Evolutionary conservation across 192 early-diverging fungal species (phyloP), one percentile per base, ranked within the genome.

Genomic region (Linnemannia exigua): DNA sequence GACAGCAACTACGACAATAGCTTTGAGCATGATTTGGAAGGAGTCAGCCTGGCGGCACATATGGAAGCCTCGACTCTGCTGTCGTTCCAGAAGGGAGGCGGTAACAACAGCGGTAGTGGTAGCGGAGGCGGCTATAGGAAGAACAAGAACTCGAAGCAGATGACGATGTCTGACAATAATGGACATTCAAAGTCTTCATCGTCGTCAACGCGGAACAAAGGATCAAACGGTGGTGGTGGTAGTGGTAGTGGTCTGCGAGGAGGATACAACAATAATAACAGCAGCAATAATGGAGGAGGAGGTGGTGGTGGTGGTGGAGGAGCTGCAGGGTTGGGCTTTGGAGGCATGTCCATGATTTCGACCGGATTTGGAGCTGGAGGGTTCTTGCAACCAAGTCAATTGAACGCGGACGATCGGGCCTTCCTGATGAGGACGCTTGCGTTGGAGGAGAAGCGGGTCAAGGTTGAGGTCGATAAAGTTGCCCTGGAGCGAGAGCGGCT

Each of bases 401-500:
- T 86, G 58, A 73, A 47, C 22, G 31, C 66, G 25, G 78, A 77
- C 14, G 84, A 86, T 37, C 73, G 84, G 12, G 47, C 47, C 1
- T 86, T 67, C 25, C 19, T 77, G 36, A 70, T 86, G 70, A 41
- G 78, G 51, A 74, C 47, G 17, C 25, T 86, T 47, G 78, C 78
- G 7, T 72, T 86, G 70, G 78, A 86, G 54, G 84, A 86, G 54
- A 44, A 75, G 2, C 75, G 54, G 36, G 74, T 77, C 48, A 75
- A 86, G 36, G 68, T 80, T 25, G 74, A 86, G 47, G 38, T 80
- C 0, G 79, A 80, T 14, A 76, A 79, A 48, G 72, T 86, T 54
- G 84, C 79, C 19, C 54, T 86, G 11, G 79, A 79, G 50, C 78
- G 84, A 11, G 78, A 79, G 15, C 61, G 44, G 69, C 25, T 86